These are phyloP conservation scores for Flaveria ramosissima DNA, from an alignment of 129 eudicot genomes.

Conservation along the genomic window DNA sequence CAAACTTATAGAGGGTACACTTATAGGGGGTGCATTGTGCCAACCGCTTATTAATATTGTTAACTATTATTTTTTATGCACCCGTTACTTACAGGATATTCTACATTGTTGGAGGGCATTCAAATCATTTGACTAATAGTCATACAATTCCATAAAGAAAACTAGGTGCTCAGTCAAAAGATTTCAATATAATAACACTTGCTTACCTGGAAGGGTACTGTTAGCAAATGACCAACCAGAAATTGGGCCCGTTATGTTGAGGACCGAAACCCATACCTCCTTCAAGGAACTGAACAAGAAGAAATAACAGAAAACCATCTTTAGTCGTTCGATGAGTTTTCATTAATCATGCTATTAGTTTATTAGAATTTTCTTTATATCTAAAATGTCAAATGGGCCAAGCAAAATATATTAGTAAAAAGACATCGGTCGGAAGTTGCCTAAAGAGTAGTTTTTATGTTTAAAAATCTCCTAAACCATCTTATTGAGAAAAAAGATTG, in stretches of 20 bases:
- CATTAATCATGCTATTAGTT: too few species aligned
- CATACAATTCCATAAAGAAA: slow-evolving; percentile 6
- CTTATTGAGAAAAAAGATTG: neutral
- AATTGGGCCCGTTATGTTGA: slow-evolving; percentile 92
- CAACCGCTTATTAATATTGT: neutral
- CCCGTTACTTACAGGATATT: neutral
- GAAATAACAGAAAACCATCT: slow-evolving; percentile 10
- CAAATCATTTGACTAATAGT: neutral
- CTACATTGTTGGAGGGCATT: neutral
- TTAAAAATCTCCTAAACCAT: neutral
- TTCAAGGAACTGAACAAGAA: slow-evolving; percentile 68
- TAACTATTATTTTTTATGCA: neutral
- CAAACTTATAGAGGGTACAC: too few species aligned
- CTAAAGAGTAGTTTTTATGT: neutral
- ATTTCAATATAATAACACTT: neutral
- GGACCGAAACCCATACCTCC: slow-evolving; percentile 98
- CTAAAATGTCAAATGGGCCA: neutral
- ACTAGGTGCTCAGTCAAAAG: slow-evolving; percentile 3
- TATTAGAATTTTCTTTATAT: neutral
- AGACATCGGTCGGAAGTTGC: neutral
- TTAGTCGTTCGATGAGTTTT: neutral
- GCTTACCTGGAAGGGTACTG: slow-evolving; percentile 72
- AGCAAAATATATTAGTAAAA: neutral
- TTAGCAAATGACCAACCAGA: slow-evolving; percentile 92
- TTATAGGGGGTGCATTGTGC: too few species aligned